Conservation (phyloP, 176 grass and related monocot species). For the Otatea glauca region DNA sequence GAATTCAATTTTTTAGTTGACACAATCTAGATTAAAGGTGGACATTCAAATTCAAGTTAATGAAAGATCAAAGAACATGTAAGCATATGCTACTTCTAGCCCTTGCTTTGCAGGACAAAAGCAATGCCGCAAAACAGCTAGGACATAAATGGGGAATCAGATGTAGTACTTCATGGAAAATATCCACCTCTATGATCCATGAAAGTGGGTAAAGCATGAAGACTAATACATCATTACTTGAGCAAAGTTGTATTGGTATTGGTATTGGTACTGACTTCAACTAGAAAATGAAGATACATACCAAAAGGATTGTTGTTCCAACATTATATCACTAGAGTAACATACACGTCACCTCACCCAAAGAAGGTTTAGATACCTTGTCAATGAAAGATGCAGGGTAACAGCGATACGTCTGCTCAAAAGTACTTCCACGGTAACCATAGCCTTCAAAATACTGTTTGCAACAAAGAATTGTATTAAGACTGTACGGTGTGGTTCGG, state of each 20-base stretch:
- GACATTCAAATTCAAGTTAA: background rate
- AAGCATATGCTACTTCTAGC: background rate
- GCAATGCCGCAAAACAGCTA: background rate
- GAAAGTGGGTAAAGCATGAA: constrained; percentile 24
- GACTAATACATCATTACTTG: constrained; percentile 5
- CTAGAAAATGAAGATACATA: constrained; percentile 21
- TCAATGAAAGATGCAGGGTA: constrained; percentile 98
- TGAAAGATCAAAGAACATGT: background rate
- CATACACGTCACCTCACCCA: background rate
- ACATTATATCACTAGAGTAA: background rate
- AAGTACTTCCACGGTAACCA: constrained; percentile 79
- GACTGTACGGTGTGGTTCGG: background rate
- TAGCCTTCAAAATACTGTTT: constrained; percentile 84
- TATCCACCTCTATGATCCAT: constrained; percentile 17
- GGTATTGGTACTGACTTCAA: constrained; percentile 15
- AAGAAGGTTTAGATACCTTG: constrained; percentile 66
- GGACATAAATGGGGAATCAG: background rate
- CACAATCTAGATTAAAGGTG: background rate
- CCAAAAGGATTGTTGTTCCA: constrained; percentile 1
- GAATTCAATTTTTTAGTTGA: background rate
- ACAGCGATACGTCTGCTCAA: constrained; percentile 96
- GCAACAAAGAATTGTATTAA: constrained; percentile 42
- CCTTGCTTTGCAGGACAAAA: constrained; percentile 3
- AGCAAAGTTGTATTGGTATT: background rate
- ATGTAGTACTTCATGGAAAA: constrained; percentile 14